Conservation (phyloP, 345 rosid genomes). For the Mangifera indica region DNA sequence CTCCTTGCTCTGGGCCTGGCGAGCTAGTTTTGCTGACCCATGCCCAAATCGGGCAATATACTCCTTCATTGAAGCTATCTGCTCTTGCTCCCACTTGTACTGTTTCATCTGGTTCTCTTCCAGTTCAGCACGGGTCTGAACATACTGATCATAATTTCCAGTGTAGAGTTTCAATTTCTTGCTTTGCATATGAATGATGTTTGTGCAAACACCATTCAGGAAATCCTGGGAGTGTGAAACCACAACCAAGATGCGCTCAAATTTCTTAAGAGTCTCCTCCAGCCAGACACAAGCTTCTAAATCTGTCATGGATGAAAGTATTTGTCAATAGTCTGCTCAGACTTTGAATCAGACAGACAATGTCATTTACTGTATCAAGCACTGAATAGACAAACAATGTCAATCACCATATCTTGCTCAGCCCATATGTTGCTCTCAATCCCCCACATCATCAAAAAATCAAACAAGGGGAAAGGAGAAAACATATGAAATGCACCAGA, state of each 20-base stretch:
- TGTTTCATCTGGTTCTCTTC: slow-evolving; percentile 99
- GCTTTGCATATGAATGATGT: slow-evolving; percentile 96
- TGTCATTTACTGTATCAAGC: background rate
- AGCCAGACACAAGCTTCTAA: slow-evolving; percentile 99
- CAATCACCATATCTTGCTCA: background rate
- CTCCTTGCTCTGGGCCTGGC: slow-evolving; percentile 99
- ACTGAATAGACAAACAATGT: background rate
- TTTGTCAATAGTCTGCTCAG: background rate
- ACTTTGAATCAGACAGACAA: background rate
- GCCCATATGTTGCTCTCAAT: background rate
- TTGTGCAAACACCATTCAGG: slow-evolving; percentile 94
- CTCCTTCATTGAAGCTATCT: slow-evolving; percentile 95
- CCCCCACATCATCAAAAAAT: background rate
- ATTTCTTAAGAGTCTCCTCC: slow-evolving; percentile 89
- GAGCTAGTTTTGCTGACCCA: slow-evolving; percentile 98
- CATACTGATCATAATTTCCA: slow-evolving; percentile 95
- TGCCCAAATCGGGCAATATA: slow-evolving; percentile 99
- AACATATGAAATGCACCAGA: background rate
- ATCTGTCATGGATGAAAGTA: slow-evolving; percentile 43
- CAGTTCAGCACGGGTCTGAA: slow-evolving; percentile 88
- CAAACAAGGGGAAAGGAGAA: background rate
- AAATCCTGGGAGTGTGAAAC: slow-evolving; percentile 98
- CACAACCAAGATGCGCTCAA: slow-evolving; percentile 91
- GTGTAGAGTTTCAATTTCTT: slow-evolving; percentile 73
- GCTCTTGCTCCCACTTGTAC: slow-evolving; percentile 99